Conservation (phyloP, 805 yeast species). For the fission yeast (Schizosaccharomyces pombe) region ASM294v3 CU329670.1:3828001-3828500, state of each 20-base stretch:
- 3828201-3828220: background rate
- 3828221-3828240: conserved; percentile 1
- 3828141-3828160: background rate
- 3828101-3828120: background rate
- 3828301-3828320: conserved; percentile 2
- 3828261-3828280: conserved; percentile 1
- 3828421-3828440: conserved; percentile 1
- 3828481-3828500: background rate
- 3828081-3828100: background rate
- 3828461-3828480: conserved; percentile 4
- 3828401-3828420: conserved; percentile 1
- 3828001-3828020: background rate
- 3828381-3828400: conserved; percentile 1
- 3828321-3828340: conserved; percentile 3
- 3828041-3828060: background rate
- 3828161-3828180: background rate
- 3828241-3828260: conserved; percentile 2
- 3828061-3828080: background rate
- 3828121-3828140: background rate
- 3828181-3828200: conserved; percentile 3
- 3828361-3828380: background rate
- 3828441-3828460: conserved; percentile 3
- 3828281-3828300: background rate
- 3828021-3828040: background rate
- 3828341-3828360: conserved; percentile 1